Evolutionary conservation across 805 yeast species (phyloP), one percentile per base, ranked within the genome.

Genomic region (Metschnikowia similis): DNA sequence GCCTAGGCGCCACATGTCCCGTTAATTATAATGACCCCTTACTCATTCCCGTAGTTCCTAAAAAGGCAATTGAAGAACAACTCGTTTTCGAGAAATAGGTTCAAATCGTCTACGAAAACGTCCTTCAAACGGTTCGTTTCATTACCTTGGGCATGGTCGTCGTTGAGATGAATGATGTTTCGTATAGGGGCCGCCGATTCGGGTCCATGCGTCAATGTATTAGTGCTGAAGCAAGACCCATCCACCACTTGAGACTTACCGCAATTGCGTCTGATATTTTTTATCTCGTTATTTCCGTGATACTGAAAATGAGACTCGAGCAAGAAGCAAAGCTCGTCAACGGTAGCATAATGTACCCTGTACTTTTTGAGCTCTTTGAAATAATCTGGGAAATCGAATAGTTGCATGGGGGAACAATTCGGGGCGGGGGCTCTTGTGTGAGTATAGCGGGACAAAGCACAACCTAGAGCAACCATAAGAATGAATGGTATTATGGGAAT

Each of bases 311-410:
- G 29, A 10, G 14, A n/a, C 6, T 34, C 53, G 7, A 63, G 48
- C 21, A 64, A 48, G 35, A 55, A 52, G 38, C 59, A 56, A 31
- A 65, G 58, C 45, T 66, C 70, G 41, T 66, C 69, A 8, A 65
- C 64, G 10, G 65, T 54, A 61, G 62, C 60, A 69, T 69, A 66
- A 16, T 56, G 53, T 6, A 48, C 32, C 14, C 57, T 28, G 51
- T 59, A 63, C 41, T 59, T 54, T 21, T 60, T 60, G 34, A 67
- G 53, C 30, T 52, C 61, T 3, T 10, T 28, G 28, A 67, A 43
- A 46, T 57, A 60, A 28, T 59, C 62, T 42, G 61, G 58, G 32
- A 61, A 49, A 9, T 52, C 54, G 35, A 48, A 60, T 9, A 44
- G 31, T 26, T 45, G 50, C 13, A 26, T 16, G 5, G 8, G 27